phyloP scores from a whole-genome alignment of 2,329 filamentous ascomycete genomes.

The Sarocladium brachiariae region DNA sequence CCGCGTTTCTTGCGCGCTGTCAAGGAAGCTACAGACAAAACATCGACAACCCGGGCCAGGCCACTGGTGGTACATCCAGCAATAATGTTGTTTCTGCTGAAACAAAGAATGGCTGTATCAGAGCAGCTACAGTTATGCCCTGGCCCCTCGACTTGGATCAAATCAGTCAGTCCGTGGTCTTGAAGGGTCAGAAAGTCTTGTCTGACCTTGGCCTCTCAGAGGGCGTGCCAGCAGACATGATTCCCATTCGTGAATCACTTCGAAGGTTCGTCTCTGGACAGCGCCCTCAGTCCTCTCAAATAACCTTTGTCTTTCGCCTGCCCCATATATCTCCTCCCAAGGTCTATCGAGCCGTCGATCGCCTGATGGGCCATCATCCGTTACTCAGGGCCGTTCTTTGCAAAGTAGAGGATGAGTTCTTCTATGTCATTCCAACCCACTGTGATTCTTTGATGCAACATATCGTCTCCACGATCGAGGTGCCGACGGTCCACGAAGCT shows the following conservation, averaged over 20 bases:
- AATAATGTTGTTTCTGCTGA: too few relatives aligned
- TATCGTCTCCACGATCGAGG: constrained; percentile 19
- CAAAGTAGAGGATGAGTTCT: constrained; percentile 14
- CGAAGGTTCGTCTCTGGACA: constrained; percentile 23
- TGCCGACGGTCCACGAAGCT: constrained; percentile 18
- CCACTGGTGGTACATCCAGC: too few relatives aligned
- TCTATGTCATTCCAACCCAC: constrained; percentile 22
- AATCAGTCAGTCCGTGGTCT: too few relatives aligned
- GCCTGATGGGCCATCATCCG: constrained; percentile 19
- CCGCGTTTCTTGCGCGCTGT: constrained; percentile 17
- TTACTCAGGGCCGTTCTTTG: constrained; percentile 24
- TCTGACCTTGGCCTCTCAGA: constrained; percentile 15
- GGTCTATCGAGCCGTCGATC: constrained; percentile 22
- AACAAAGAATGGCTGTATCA: too few relatives aligned
- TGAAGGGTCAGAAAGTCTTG: neutral
- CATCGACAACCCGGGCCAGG: too few relatives aligned
- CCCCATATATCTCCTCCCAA: constrained; percentile 14
- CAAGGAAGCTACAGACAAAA: neutral
- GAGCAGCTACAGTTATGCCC: too few relatives aligned
- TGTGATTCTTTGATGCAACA: constrained; percentile 17
- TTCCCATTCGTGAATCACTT: constrained; percentile 23
- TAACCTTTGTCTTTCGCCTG: constrained; percentile 25
- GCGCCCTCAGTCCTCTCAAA: constrained; percentile 28
- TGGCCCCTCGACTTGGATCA: too few relatives aligned
- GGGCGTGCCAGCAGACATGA: constrained; percentile 21